Evolutionary conservation across 495 filamentous ascomycete species (phyloP), one percentile per base, ranked within the genome.

Genomic region (Talaromyces nanjingensis): DNA sequence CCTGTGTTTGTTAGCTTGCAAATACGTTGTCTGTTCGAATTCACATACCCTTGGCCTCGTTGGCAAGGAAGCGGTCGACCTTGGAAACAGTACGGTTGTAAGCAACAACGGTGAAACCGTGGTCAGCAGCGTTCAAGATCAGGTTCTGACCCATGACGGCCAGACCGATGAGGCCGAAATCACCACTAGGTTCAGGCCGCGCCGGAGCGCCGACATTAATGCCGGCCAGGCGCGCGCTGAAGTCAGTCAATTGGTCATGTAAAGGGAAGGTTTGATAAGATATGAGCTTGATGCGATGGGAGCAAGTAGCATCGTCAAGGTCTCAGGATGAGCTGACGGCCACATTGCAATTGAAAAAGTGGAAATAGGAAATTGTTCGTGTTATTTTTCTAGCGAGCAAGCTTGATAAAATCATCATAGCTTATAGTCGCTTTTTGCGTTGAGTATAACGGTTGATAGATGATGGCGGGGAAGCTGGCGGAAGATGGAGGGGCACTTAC

Each of bases 151-250:
- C 88, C 94, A 98, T 98, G 73, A 98, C 93, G 79, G 96, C 94
- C 84, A 98, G 86, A 89, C 94, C 94, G 79, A 98, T 98, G 75
- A 98, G 92, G 86, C 94, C 94, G 82, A 98, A 92, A 88, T 98
- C 84, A 79, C 81, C 84, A 84, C 84, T 87, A 67, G 77, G 78
- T 71, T 66, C 69, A 72, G 72, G 70, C 67, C 73, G 81, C 85
- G 78, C 83, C 74, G 82, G 76, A 73, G 83, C 81, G 74, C 89
- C 87, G 81, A 91, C 82, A 84, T 87, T 84, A 76, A 93, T 91
- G 83, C 85, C 87, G 80, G 91, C 88, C 72, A 94, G 86, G 81
- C 91, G 91, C 78, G 90, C 89, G 82, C 90, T 93, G 82, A 65
- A 81, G 81, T 87, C 78, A 88, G 83, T 75, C 82, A 81, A 79